Evolutionary conservation across 2,329 filamentous ascomycete species (phyloP).

Genomic region (Colletotrichum tamarilloi): DNA sequence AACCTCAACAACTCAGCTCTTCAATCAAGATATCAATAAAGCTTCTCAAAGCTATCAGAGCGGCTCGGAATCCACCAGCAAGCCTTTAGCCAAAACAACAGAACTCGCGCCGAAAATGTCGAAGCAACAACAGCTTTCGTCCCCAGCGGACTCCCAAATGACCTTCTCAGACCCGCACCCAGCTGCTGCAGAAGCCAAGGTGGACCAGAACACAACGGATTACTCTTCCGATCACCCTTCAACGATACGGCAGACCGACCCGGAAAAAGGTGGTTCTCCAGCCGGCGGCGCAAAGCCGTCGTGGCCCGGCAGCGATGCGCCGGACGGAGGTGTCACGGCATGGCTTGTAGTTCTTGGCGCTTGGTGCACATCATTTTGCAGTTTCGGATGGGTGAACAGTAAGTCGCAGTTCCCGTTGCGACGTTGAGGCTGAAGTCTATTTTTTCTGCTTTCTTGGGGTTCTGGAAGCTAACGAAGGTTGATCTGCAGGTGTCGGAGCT

Average conservation of each 20-base stretch:
- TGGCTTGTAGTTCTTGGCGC: slow-evolving; percentile 54
- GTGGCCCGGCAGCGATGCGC: slow-evolving; percentile 30
- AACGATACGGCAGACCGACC: slow-evolving; percentile 1
- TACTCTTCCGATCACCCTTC: slow-evolving; percentile 22
- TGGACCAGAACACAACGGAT: slow-evolving; percentile 12
- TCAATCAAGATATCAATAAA: too few relatives aligned
- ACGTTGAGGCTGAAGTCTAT: slow-evolving; percentile 8
- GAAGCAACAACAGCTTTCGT: slow-evolving; percentile 1
- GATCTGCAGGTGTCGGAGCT: slow-evolving; percentile 53
- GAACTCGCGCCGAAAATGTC: slow-evolving; percentile 3
- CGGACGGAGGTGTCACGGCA: slow-evolving; percentile 45
- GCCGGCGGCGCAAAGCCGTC: neutral
- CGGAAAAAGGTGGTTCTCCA: slow-evolving; percentile 4
- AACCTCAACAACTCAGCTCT: neutral
- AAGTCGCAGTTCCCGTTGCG: slow-evolving; percentile 19
- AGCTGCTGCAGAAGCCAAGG: neutral
- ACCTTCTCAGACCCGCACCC: slow-evolving; percentile 17
- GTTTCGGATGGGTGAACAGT: slow-evolving; percentile 51
- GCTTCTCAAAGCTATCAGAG: neutral
- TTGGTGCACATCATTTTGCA: slow-evolving; percentile 54
- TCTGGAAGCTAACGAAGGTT: slow-evolving; percentile 4
- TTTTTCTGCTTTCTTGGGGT: neutral
- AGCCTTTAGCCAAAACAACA: neutral
- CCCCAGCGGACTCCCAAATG: slow-evolving; percentile 20
- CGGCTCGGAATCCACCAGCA: neutral